Percentiles rank a stretch among this genome's conserved stretches.
Conservation (phyloP, 2,329 filamentous ascomycete genomes). For the Whalleya microplaca region DNA sequence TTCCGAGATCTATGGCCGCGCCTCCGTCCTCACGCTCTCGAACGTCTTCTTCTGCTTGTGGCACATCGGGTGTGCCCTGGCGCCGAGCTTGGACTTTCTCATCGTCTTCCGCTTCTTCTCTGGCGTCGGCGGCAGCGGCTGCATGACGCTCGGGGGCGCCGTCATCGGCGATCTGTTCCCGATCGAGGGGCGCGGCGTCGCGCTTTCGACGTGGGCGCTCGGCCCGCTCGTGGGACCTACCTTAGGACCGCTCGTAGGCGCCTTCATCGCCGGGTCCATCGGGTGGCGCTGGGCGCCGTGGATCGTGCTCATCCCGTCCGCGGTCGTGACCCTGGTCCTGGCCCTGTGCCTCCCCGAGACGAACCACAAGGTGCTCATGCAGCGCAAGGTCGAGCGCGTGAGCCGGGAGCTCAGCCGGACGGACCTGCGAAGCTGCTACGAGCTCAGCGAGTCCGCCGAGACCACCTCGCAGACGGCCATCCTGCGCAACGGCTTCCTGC, state of each 20-base stretch:
- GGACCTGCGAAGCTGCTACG: slow-evolving; percentile 52
- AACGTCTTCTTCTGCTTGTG: slow-evolving; percentile 66
- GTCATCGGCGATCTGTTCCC: slow-evolving; percentile 60
- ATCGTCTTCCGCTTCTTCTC: slow-evolving; percentile 63
- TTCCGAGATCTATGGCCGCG: slow-evolving; percentile 67
- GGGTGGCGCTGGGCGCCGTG: slow-evolving; percentile 59
- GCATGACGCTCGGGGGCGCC: slow-evolving; percentile 57
- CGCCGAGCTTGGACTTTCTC: slow-evolving; percentile 55
- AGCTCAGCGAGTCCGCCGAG: slow-evolving; percentile 29
- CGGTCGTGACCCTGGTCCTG: slow-evolving; percentile 40
- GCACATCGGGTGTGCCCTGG: slow-evolving; percentile 66
- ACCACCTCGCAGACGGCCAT: slow-evolving; percentile 35
- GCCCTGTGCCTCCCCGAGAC: slow-evolving; percentile 51
- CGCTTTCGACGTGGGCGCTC: slow-evolving; percentile 53
- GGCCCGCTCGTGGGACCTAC: slow-evolving; percentile 43
- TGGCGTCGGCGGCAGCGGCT: slow-evolving; percentile 61
- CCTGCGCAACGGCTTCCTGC: slow-evolving; percentile 48
- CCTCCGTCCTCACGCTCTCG: slow-evolving; percentile 57
- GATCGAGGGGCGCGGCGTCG: slow-evolving; percentile 49
- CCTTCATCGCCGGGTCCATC: slow-evolving; percentile 51
- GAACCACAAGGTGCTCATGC: slow-evolving; percentile 54
- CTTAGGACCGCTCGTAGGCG: slow-evolving; percentile 52
- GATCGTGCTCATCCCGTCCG: slow-evolving; percentile 54
- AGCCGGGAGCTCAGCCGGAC: slow-evolving; percentile 49
- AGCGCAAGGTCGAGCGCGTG: slow-evolving; percentile 51